Conservation (phyloP, 192 early-diverging fungal species). For the Coemansia sp. region DNA sequence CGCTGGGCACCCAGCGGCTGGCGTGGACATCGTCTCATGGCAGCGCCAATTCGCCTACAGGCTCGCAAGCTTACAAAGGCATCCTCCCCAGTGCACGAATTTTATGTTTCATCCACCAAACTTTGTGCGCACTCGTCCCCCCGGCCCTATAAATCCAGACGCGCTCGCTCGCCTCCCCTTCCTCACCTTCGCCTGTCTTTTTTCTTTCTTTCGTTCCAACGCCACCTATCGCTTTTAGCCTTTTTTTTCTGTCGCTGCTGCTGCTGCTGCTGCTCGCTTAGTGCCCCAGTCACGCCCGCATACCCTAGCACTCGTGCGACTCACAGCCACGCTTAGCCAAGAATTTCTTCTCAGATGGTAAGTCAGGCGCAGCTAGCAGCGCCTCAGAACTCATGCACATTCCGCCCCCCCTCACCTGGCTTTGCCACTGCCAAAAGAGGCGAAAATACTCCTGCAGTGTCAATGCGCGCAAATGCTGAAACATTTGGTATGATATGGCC, state of each 20-base stretch:
- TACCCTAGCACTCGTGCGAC: neutral
- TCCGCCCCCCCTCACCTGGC: neutral
- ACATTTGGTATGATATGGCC: neutral
- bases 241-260: neutral
- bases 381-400: neutral
- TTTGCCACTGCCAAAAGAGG: neutral
- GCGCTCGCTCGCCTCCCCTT: neutral
- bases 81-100: neutral
- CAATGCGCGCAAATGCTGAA: neutral
- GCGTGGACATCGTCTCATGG: neutral
- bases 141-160: constrained; percentile 1
- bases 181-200: neutral
- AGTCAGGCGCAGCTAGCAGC: neutral
- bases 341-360: constrained; percentile 6
- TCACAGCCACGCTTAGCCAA: neutral
- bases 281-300: neutral
- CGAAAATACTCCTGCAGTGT: neutral
- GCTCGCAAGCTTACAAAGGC: neutral
- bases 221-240: neutral
- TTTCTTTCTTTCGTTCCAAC: neutral
- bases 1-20: neutral
- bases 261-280: neutral
- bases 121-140: neutral
- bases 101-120: neutral
- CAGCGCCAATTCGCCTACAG: neutral